Percentiles rank a stretch among this genome's conserved stretches.
phyloP scores from a whole-genome alignment of 2,329 filamentous ascomycete genomes.

The Aspergillus phoenicis region DNA sequence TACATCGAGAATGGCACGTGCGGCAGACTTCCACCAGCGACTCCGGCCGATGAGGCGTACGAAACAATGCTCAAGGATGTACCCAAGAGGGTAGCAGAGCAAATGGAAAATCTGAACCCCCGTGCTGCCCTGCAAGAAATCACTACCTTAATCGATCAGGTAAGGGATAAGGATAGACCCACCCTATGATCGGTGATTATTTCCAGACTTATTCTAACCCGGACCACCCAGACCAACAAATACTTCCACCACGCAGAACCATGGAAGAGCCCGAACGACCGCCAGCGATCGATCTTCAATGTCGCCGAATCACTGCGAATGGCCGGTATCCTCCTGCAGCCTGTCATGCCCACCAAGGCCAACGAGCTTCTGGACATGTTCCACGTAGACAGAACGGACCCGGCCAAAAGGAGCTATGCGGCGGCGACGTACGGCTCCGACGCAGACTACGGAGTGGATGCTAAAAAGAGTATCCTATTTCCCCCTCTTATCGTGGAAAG shows the following conservation, averaged over 20 bases:
- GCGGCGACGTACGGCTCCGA: conserved; percentile 68
- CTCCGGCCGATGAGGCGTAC: conserved; percentile 38
- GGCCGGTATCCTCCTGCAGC: conserved; percentile 80
- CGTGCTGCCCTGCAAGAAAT: conserved; percentile 66
- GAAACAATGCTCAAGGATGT: conserved; percentile 46
- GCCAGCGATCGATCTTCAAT: conserved; percentile 68
- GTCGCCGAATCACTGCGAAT: conserved; percentile 77
- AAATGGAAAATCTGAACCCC: conserved; percentile 67
- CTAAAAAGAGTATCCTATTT: conserved; percentile 54
- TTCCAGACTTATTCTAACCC: neutral
- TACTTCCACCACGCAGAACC: conserved; percentile 67
- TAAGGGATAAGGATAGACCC: conserved; percentile 54
- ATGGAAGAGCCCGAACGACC: conserved; percentile 60
- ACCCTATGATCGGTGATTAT: neutral
- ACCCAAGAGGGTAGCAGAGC: conserved; percentile 47
- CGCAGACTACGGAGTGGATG: conserved; percentile 65
- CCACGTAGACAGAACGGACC: conserved; percentile 60
- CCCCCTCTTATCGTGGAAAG: conserved; percentile 49
- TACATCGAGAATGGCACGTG: conserved; percentile 53
- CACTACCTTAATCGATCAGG: conserved; percentile 63
- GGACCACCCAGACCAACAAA: conserved; percentile 59
- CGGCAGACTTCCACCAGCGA: conserved; percentile 32
- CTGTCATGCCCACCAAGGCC: conserved; percentile 84
- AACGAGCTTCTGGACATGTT: conserved; percentile 73
- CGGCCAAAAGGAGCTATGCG: conserved; percentile 62